Evolutionary conservation across 2,329 filamentous ascomycete species (phyloP).

Genomic region (Delphinella strobiligena): DNA sequence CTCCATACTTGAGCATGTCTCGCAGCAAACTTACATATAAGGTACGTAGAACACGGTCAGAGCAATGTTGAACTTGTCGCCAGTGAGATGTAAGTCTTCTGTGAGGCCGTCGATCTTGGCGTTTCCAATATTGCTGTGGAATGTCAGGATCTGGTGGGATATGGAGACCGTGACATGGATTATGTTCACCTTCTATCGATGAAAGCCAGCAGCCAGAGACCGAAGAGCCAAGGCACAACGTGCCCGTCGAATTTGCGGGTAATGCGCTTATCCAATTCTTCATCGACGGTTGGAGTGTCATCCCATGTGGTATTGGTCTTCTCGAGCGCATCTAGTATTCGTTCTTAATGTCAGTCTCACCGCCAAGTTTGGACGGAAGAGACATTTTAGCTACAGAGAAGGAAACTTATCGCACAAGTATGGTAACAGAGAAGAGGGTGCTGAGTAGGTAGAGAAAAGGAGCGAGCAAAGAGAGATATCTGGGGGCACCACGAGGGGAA

Average conservation of each 20-base stretch:
- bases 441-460: too few relatives aligned
- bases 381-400: too few relatives aligned
- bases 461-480: too few relatives aligned
- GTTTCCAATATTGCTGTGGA: constrained; percentile 26
- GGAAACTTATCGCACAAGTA: too few relatives aligned
- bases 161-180: not conserved
- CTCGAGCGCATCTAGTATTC: constrained; percentile 10
- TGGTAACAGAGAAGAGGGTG: too few relatives aligned
- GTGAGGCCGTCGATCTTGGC: constrained; percentile 30
- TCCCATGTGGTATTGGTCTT: constrained; percentile 11
- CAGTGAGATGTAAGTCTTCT: constrained; percentile 26
- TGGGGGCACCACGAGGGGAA: too few relatives aligned
- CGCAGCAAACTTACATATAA: not conserved
- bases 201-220: constrained; percentile 36
- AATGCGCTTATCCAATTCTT: constrained; percentile 20
- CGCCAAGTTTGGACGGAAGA: too few relatives aligned
- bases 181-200: constrained; percentile 25
- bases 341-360: not conserved
- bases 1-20: too few relatives aligned
- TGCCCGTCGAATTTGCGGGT: constrained; percentile 31
- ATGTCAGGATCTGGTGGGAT: too few relatives aligned
- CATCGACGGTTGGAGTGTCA: constrained; percentile 8
- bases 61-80: constrained; percentile 30
- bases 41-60: constrained; percentile 33
- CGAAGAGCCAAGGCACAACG: constrained; percentile 34